Evolutionary conservation across 305 asterid species (phyloP).

Genomic region (Striga hermonthica): DNA sequence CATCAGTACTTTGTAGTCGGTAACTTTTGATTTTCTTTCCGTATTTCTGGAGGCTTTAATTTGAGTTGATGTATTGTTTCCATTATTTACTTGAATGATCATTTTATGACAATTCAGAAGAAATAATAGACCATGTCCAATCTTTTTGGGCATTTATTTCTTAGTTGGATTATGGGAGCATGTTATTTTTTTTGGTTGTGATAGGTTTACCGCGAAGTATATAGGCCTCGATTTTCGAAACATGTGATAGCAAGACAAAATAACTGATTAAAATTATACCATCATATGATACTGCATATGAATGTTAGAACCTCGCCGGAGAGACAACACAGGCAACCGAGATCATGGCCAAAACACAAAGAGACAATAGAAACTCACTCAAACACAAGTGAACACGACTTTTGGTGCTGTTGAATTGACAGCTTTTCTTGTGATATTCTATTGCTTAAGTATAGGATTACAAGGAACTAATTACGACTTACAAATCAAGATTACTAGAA

Average conservation of each 20-base stretch:
- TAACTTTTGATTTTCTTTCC: slow-evolving; percentile 7
- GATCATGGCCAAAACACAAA: too few relatives aligned
- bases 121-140: neutral
- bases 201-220: neutral
- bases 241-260: neutral
- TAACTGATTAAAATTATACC: too few relatives aligned
- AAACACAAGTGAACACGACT: too few relatives aligned
- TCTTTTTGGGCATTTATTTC: neutral
- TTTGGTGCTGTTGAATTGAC: too few relatives aligned
- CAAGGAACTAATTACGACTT: too few relatives aligned
- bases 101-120: neutral
- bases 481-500: too few relatives aligned
- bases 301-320: too few relatives aligned
- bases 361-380: too few relatives aligned
- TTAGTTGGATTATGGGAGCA: neutral
- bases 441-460: too few relatives aligned
- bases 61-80: slow-evolving; percentile 1
- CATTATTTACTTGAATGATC: slow-evolving; percentile 5
- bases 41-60: slow-evolving; percentile 19
- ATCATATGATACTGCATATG: too few relatives aligned
- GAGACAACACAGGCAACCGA: too few relatives aligned
- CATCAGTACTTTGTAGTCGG: slow-evolving; percentile 12
- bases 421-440: too few relatives aligned
- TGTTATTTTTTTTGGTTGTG: neutral
- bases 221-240: neutral